These are phyloP conservation scores for Alternaria alternata DNA, from an alignment of 2,329 filamentous ascomycete species.

Conservation along the genomic window DNA sequence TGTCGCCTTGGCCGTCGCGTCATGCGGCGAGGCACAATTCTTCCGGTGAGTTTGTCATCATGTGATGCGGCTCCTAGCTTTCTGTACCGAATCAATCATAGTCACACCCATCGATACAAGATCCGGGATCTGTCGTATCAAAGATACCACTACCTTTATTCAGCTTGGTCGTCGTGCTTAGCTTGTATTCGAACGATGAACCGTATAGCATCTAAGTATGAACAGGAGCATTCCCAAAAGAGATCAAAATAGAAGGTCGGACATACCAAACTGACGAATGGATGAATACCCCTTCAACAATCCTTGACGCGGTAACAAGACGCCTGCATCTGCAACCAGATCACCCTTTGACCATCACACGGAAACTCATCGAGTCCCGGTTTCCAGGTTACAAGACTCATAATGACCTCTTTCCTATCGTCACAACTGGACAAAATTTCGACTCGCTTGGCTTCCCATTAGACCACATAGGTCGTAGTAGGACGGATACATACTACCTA, in stretches of 20 bases:
- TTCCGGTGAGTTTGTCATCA: constrained; percentile 44
- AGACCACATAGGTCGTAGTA: constrained; percentile 86
- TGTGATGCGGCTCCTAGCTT: constrained; percentile 30
- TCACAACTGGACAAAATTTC: constrained; percentile 88
- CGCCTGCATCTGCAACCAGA: constrained; percentile 89
- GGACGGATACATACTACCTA: constrained; percentile 95
- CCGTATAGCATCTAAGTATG: constrained; percentile 17
- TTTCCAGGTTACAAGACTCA: constrained; percentile 83
- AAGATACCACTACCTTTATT: not conserved
- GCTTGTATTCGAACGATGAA: not conserved
- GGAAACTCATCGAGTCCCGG: constrained; percentile 88
- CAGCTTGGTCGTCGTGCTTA: not conserved
- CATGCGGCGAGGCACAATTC: constrained; percentile 38
- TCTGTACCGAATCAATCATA: not conserved
- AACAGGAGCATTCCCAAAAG: constrained; percentile 29
- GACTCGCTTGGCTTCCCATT: constrained; percentile 92
- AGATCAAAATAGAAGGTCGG: constrained; percentile 68
- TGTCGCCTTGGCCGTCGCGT: constrained; percentile 22
- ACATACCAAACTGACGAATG: constrained; percentile 76
- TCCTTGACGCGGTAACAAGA: constrained; percentile 76
- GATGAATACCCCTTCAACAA: constrained; percentile 83
- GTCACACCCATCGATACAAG: not conserved
- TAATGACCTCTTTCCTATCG: constrained; percentile 82
- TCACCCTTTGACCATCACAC: constrained; percentile 89
- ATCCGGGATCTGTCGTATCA: not conserved